A percentile compares a stretch with the other conserved stretches of the same genome.
phyloP scores from a whole-genome alignment of 768 basidiomycete species.

The Russula lepida region DNA sequence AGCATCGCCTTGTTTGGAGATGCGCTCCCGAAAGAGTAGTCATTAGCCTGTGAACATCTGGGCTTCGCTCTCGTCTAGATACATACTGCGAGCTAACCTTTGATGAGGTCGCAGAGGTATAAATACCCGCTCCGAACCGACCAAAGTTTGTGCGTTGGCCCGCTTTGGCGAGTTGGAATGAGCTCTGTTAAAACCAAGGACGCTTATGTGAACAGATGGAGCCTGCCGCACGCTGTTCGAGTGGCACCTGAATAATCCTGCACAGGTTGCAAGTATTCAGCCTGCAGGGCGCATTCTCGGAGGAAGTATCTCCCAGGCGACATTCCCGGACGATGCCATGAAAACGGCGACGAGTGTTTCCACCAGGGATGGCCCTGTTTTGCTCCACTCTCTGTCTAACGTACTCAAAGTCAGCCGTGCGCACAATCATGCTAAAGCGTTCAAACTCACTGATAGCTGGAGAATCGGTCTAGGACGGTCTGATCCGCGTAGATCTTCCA shows the following conservation, averaged over 20 bases:
- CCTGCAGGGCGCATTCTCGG: conserved; percentile 18
- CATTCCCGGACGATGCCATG: conserved; percentile 25
- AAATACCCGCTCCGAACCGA: conserved; percentile 24
- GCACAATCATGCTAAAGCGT: background rate
- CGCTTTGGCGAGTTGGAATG: conserved; percentile 21
- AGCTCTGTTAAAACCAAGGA: conserved; percentile 13
- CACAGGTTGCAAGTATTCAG: conserved; percentile 21
- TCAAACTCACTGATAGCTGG: conserved; percentile 21
- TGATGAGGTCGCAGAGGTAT: conserved; percentile 26
- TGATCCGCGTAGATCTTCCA: conserved; percentile 22
- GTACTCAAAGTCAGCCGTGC: background rate
- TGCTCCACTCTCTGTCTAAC: conserved; percentile 17
- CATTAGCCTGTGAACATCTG: conserved; percentile 20
- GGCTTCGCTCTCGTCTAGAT: background rate
- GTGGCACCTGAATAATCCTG: conserved; percentile 22
- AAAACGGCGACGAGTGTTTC: conserved; percentile 25
- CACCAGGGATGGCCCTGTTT: conserved; percentile 3
- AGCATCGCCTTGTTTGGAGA: conserved; percentile 22
- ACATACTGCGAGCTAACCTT: conserved; percentile 17
- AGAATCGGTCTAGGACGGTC: conserved; percentile 18
- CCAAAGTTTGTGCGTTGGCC: conserved; percentile 22
- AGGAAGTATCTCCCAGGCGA: conserved; percentile 20
- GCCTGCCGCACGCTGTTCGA: background rate
- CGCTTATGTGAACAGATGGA: background rate
- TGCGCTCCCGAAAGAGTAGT: conserved; percentile 18